Base-by-base conservation (phyloP, 805 yeast species). In the Starmerella floricola region DNA sequence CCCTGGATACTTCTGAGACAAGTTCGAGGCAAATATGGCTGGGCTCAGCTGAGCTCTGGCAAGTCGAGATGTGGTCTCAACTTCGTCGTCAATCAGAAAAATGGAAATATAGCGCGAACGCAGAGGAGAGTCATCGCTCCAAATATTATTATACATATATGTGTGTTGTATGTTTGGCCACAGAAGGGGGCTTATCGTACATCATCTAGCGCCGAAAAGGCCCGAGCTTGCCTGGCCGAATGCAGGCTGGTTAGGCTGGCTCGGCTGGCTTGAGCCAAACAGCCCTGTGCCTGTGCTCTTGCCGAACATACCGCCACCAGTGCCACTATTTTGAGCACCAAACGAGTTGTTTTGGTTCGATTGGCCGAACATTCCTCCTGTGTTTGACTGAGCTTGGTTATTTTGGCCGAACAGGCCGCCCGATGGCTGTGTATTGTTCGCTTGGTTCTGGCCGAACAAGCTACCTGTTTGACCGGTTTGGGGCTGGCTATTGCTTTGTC, bases 401-500 rank as follows among this genome's bases (percentile, higher is more conserved):
- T 6, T 30, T 29, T 40, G 33, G 16, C 43, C 43, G 15, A 40
- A 40, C 26, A 34, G 38, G 16, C 41, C 41, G 15, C 41, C 41
- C 8, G 30, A n/a, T 30, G 4, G 34, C 5, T 8, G 21, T 13
- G 19, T 16, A 6, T 31, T 38, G 41, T 16, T 10, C n/a, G n/a
- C 3, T 24, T 28, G 33, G 20, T 17, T 18, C 15, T 40, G 33
- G 20, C 45, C 45, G 34, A 42, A 42, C 23, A 36, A 23, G n/a
- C 47, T 44, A 13, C 44, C 44, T 17, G 29, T 8, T 5, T 12
- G 3, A 5, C 31, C 40, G 4, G 44, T 18, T 26, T 37, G 41
- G 16, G 27, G 27, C 24, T 31, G 41, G 41, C 30, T 33, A 19
- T 20, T 31, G 36, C 20, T 35, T 20, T 10, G 11, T 32, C 38